These are phyloP conservation scores for Alternaria brassicae DNA, from an alignment of 2,329 filamentous ascomycete species.

Conservation along the genomic window DNA sequence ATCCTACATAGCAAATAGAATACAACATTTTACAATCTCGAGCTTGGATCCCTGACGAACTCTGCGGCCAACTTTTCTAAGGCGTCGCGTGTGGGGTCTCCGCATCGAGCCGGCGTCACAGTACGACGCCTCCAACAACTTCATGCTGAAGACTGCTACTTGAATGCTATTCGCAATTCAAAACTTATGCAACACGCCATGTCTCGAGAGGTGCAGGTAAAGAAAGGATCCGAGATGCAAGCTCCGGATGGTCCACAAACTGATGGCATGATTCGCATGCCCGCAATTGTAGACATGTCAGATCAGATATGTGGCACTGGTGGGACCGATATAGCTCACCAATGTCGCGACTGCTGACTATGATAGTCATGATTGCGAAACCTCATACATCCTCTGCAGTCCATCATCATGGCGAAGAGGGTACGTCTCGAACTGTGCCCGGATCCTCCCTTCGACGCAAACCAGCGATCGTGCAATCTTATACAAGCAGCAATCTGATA, in stretches of 20 bases:
- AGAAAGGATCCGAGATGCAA: slow-evolving; percentile 39
- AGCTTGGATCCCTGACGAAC: not conserved
- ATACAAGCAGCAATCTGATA: slow-evolving; percentile 13
- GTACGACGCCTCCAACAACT: not conserved
- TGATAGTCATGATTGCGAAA: slow-evolving; percentile 67
- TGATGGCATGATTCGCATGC: slow-evolving; percentile 59
- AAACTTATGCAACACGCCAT: slow-evolving; percentile 12
- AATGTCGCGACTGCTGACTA: slow-evolving; percentile 1
- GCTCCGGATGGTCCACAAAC: slow-evolving; percentile 56
- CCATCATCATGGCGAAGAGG: slow-evolving; percentile 74
- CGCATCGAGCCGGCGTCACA: slow-evolving; percentile 11
- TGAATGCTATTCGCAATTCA: not conserved
- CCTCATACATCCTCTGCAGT: slow-evolving; percentile 68
- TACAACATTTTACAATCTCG: not conserved
- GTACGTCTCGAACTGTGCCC: slow-evolving; percentile 48
- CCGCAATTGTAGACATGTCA: slow-evolving; percentile 68
- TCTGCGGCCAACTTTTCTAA: not conserved
- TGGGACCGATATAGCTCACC: slow-evolving; percentile 46
- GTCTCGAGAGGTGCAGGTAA: slow-evolving; percentile 39
- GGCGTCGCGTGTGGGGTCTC: slow-evolving; percentile 14
- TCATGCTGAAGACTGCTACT: not conserved
- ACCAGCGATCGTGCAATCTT: not conserved
- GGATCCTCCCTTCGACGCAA: not conserved
- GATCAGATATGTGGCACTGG: slow-evolving; percentile 72
- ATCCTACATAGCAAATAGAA: not conserved